Evolutionary conservation across 2,329 filamentous ascomycete genomes (phyloP).

Genomic region (Hortaea werneckii): DNA sequence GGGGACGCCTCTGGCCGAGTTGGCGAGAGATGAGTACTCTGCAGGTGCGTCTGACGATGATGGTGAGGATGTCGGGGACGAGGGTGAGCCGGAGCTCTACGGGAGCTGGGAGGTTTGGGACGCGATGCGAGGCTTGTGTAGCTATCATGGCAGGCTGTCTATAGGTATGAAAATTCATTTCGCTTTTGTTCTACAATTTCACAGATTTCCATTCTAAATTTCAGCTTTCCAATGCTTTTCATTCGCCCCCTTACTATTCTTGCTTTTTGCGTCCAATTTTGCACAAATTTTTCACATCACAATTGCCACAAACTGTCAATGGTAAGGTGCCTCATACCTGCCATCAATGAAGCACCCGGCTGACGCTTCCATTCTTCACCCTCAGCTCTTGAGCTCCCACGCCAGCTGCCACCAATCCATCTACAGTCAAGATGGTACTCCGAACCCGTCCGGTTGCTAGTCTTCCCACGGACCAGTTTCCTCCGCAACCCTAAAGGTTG

Average conservation of each 20-base stretch:
- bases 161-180: constrained; percentile 51
- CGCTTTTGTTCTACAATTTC: no score
- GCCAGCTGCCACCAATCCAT: constrained; percentile 45
- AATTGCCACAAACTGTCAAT: no score
- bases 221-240: not conserved
- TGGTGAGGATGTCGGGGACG: constrained; percentile 13
- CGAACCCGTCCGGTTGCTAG: constrained; percentile 49
- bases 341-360: not conserved
- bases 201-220: not conserved
- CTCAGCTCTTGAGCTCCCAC: constrained; percentile 49
- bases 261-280: not conserved
- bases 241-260: not conserved
- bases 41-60: not conserved
- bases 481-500: constrained; percentile 49
- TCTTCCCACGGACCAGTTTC: constrained; percentile 44
- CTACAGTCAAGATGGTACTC: constrained; percentile 54
- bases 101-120: constrained; percentile 93
- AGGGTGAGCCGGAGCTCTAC: constrained; percentile 44
- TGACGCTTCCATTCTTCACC: not conserved
- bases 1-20: constrained; percentile 43
- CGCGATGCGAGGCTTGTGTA: constrained; percentile 71
- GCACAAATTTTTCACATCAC: no score
- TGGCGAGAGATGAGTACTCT: constrained; percentile 28
- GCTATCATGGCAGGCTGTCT: constrained; percentile 69
- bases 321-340: no score